These are phyloP conservation scores for Phialocephala subalpina DNA, from an alignment of 2,329 filamentous ascomycete genomes.

Conservation along the genomic window DNA sequence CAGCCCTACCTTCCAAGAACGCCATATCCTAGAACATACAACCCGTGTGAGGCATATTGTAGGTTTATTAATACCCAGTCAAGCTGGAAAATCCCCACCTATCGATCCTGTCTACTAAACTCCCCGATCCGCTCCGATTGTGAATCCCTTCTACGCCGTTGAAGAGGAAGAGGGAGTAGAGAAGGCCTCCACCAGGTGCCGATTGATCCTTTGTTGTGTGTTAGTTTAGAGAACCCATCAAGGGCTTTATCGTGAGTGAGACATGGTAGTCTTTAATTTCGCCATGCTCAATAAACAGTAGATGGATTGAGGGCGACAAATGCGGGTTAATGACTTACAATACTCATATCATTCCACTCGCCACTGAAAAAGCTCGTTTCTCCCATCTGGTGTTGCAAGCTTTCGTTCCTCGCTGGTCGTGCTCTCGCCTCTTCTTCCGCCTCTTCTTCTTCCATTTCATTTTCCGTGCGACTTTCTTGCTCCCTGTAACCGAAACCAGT, in stretches of 20 bases:
- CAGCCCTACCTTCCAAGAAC: not conserved
- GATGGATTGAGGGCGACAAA: too few species aligned
- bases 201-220: slow-evolving; percentile 11
- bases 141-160: slow-evolving; percentile 18
- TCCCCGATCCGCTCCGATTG: slow-evolving; percentile 11
- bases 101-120: slow-evolving; percentile 27
- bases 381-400: not conserved
- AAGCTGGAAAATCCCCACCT: slow-evolving; percentile 29
- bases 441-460: not conserved
- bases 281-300: too few species aligned
- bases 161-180: slow-evolving; percentile 23
- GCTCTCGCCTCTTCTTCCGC: not conserved
- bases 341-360: slow-evolving; percentile 26
- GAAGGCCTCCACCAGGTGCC: slow-evolving; percentile 18
- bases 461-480: slow-evolving; percentile 1
- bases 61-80: slow-evolving; percentile 24
- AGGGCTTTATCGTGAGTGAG: too few species aligned
- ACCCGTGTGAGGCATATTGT: too few species aligned
- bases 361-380: slow-evolving; percentile 14
- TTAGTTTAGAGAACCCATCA: not conserved
- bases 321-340: slow-evolving; percentile 12
- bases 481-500: not conserved
- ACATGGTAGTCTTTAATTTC: too few species aligned
- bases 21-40: too few species aligned
- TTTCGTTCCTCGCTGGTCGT: not conserved